Base-by-base conservation (phyloP, 2,329 filamentous ascomycete genomes). In the Dissoconium aciculare region DNA sequence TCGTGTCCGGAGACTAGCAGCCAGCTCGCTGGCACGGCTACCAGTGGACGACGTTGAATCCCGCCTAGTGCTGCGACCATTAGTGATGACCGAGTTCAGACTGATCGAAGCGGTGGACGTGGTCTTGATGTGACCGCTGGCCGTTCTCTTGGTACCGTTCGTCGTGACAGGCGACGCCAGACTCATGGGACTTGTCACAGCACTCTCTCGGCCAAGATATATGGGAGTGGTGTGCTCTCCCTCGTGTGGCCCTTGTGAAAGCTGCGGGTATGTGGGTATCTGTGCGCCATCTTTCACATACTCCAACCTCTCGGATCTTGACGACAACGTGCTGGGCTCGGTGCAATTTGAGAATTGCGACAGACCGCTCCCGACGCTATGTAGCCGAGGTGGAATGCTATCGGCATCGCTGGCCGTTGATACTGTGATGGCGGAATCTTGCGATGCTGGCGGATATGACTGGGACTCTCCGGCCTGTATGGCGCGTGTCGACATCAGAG, bases 1-100 rank as follows among this genome's bases (percentile, higher is more conserved):
- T 46, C 83, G 78, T 30, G 83, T 76, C 50, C 77, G 78, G 31
- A 95, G 67, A 50, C 87, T 79, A 32, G 75, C 71, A 24, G 81
- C 83, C 64, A 89, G 79, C 66, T 91, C 81, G 53, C 78, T 77
- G 44, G 87, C 80, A 43, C 74, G 76, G 47, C 70, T 80, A 28
- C 71, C 67, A 28, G 69, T 66, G 5, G 72, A 73, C 8, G 36
- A 80, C 62, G 28, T 17, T 52, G 81, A 87, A 27, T 72, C 72
- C 39, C 74, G 83, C 46, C 80, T 69, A 16, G 12, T 21, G 4
- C 30, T 34, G 67, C 67, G 32, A 46, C 48, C 26, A 31, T 37
- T 34, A 35, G 38, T 44, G 37, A 44, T 60, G 36, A 35, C 39
- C 32, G 53, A 55, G 32, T 35, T 35, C 13, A 42, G 41, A 30